Percentiles rank a stretch among this genome's conserved stretches.
Evolutionary conservation across 345 rosid genomes (phyloP).

Genomic region (Citrus inodora): DNA sequence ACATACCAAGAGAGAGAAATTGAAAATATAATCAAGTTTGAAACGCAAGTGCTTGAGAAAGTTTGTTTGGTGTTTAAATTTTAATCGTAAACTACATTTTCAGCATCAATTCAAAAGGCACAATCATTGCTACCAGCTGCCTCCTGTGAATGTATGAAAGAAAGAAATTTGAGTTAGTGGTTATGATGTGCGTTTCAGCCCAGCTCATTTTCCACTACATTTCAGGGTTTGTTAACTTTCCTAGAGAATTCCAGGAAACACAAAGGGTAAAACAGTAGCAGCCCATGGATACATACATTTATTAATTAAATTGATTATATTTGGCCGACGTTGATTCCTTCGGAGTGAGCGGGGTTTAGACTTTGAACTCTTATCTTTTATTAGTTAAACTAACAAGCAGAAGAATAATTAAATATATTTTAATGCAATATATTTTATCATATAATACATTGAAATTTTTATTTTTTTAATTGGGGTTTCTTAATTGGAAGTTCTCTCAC

Average conservation of each 20-base stretch:
- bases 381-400: too few relatives aligned
- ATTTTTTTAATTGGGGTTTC: too few relatives aligned
- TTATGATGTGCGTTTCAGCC: not conserved
- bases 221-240: not conserved
- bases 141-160: not conserved
- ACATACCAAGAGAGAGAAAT: not conserved
- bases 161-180: not conserved
- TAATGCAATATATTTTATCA: too few relatives aligned
- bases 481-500: too few relatives aligned
- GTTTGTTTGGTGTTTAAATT: not conserved
- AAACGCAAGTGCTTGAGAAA: constrained; percentile 10
- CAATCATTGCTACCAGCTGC: constrained; percentile 2
- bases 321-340: not conserved
- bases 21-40: constrained; percentile 14
- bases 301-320: too few relatives aligned
- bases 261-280: not conserved
- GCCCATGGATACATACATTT: not conserved
- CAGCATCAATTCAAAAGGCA: not conserved
- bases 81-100: not conserved
- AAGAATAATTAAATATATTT: too few relatives aligned
- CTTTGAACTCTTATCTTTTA: too few relatives aligned
- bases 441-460: too few relatives aligned
- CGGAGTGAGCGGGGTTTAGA: too few relatives aligned
- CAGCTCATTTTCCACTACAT: not conserved
- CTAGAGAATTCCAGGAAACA: not conserved